A percentile compares a stretch with the other conserved stretches of the same genome.
These are phyloP conservation scores for Trichoderma sp. DNA, from an alignment of 2,329 filamentous ascomycete genomes.

Conservation along the genomic window DNA sequence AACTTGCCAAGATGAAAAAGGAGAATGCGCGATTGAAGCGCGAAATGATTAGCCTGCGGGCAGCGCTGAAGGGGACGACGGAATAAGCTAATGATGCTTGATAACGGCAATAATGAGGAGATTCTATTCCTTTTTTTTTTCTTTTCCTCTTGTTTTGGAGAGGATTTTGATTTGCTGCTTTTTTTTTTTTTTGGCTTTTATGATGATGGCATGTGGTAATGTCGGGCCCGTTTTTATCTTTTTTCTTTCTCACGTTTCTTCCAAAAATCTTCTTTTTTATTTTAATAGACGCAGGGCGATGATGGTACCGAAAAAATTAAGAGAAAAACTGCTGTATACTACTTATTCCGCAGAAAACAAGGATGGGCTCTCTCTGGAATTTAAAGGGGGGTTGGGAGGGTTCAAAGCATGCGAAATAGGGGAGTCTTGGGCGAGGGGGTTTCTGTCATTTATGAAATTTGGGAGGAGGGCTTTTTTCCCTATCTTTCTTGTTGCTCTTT, in stretches of 20 bases:
- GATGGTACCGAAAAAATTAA: not conserved
- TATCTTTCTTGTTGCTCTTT: not conserved
- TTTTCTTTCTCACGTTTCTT: not conserved
- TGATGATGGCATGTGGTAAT: slow-evolving; percentile 15
- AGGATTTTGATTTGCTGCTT: not conserved
- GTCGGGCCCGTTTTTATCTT: not conserved
- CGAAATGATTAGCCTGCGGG: slow-evolving; percentile 71
- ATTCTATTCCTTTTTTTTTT: not conserved
- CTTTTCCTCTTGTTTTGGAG: not conserved
- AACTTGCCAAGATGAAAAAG: slow-evolving; percentile 73
- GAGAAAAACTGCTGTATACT: slow-evolving; percentile 7
- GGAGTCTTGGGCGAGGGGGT: slow-evolving; percentile 1
- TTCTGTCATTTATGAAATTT: not conserved
- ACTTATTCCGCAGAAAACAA: not conserved
- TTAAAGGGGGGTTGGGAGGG: not conserved
- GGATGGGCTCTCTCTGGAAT: not conserved
- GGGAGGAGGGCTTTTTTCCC: not conserved
- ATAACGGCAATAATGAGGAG: not conserved
- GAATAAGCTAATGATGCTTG: slow-evolving; percentile 31
- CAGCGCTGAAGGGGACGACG: slow-evolving; percentile 48
- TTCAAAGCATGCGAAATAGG: not conserved
- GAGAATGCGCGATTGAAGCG: slow-evolving; percentile 82
- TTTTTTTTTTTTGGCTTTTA: not conserved
- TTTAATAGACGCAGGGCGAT: slow-evolving; percentile 6
- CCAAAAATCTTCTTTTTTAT: not conserved